Evolutionary conservation across 2,329 filamentous ascomycete genomes (phyloP).

Genomic region (Nothopassalora personata): DNA sequence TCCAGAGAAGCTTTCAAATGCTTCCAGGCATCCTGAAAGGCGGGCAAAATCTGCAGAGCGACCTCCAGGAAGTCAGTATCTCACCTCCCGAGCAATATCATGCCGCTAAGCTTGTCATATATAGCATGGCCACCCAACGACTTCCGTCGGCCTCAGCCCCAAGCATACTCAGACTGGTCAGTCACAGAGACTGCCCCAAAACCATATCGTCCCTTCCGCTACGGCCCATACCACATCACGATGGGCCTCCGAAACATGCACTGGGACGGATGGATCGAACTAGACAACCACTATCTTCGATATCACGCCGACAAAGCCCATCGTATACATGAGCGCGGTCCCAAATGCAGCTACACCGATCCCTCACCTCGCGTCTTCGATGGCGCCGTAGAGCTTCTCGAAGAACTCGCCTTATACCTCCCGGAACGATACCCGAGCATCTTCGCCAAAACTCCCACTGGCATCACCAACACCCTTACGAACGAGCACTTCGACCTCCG

Average conservation of each 20-base stretch:
- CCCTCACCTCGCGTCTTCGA: slow-evolving; percentile 54
- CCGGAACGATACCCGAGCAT: slow-evolving; percentile 69
- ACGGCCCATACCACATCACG: slow-evolving; percentile 71
- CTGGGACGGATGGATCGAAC: slow-evolving; percentile 74
- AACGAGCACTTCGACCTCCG: slow-evolving; percentile 66
- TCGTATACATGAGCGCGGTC: slow-evolving; percentile 61
- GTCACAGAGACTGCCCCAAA: slow-evolving; percentile 64
- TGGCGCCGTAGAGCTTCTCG: slow-evolving; percentile 68
- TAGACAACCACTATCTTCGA: slow-evolving; percentile 71
- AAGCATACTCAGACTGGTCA: slow-evolving; percentile 64
- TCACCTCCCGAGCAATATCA: not conserved
- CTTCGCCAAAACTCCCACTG: slow-evolving; percentile 58
- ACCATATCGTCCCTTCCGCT: slow-evolving; percentile 71
- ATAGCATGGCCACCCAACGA: slow-evolving; percentile 53
- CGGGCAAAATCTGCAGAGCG: slow-evolving; percentile 36
- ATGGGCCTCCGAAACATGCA: slow-evolving; percentile 69
- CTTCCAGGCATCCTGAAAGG: slow-evolving; percentile 16
- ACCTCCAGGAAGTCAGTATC: slow-evolving; percentile 43
- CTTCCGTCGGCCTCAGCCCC: slow-evolving; percentile 56
- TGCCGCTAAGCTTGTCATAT: slow-evolving; percentile 5
- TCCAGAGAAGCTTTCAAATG: slow-evolving; percentile 40
- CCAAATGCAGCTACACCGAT: slow-evolving; percentile 63
- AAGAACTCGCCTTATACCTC: slow-evolving; percentile 67
- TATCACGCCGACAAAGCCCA: slow-evolving; percentile 67
- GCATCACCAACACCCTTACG: slow-evolving; percentile 66